Percentiles rank a stretch among this genome's conserved stretches.
Conservation (phyloP, 768 basidiomycete species). For the Lyophyllum shimeji region DNA sequence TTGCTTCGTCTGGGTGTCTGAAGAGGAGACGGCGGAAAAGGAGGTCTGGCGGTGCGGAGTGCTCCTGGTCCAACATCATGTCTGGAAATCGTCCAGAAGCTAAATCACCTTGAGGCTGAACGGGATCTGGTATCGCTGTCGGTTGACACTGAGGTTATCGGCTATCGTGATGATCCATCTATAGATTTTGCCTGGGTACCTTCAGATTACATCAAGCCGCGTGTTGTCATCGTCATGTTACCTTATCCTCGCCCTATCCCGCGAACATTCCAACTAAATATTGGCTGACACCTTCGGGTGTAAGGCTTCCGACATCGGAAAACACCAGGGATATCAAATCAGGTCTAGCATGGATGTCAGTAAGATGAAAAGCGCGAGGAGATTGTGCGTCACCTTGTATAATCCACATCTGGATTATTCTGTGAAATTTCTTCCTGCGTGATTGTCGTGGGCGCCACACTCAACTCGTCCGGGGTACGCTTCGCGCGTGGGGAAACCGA, state of each 20-base stretch:
- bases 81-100: not conserved
- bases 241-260: constrained; percentile 52
- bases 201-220: constrained; percentile 11
- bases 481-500: constrained; percentile 23
- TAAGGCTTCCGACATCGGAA: constrained; percentile 90
- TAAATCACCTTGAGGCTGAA: constrained; percentile 1
- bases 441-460: constrained; percentile 44
- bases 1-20: not conserved
- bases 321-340: constrained; percentile 94
- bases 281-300: constrained; percentile 91
- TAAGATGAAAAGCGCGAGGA: not conserved
- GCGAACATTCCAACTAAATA: constrained; percentile 95
- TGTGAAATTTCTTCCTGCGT: constrained; percentile 78
- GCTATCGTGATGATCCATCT: constrained; percentile 36
- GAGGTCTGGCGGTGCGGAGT: not conserved
- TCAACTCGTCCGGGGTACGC: constrained; percentile 22
- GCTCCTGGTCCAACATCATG: not conserved
- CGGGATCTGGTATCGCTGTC: constrained; percentile 3
- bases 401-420: constrained; percentile 90
- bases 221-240: constrained; percentile 13
- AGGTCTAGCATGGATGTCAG: constrained; percentile 48
- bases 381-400: constrained; percentile 66
- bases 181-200: constrained; percentile 16
- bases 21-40: not conserved
- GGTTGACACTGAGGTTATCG: constrained; percentile 31